These are phyloP conservation scores for Phenoliferia sp. DNA, from an alignment of 1,284 basidiomycete genomes.

Conservation along the genomic window DNA sequence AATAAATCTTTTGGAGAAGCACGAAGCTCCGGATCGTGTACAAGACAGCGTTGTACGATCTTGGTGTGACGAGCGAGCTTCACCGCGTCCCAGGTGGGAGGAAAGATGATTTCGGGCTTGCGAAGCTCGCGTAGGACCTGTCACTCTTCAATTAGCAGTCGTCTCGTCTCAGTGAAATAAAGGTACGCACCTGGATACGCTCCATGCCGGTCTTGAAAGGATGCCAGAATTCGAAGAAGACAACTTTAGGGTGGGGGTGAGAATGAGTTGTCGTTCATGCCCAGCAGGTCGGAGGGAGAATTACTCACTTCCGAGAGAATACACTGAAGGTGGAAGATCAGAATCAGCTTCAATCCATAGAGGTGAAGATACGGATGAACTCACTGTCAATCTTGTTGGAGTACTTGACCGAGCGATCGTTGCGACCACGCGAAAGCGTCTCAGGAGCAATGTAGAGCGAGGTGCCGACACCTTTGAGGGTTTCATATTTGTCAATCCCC, in stretches of 20 bases:
- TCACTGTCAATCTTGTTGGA: constrained; percentile 33
- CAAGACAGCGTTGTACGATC: constrained; percentile 34
- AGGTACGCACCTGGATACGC: constrained; percentile 26
- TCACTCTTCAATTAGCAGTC: too few species aligned
- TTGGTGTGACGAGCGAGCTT: constrained; percentile 31
- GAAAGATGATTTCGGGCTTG: constrained; percentile 33
- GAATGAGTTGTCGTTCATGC: not conserved
- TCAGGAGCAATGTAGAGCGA: constrained; percentile 37
- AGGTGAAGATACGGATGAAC: not conserved
- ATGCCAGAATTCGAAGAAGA: constrained; percentile 33
- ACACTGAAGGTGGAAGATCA: constrained; percentile 11
- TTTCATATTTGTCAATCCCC: too few species aligned
- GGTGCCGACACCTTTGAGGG: constrained; percentile 33
- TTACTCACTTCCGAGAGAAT: constrained; percentile 20
- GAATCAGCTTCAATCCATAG: not conserved
- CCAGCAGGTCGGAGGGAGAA: not conserved
- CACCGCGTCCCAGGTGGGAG: constrained; percentile 27
- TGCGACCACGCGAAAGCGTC: constrained; percentile 19
- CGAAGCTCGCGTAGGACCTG: constrained; percentile 33
- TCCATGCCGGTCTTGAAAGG: constrained; percentile 37
- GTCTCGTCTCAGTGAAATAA: too few species aligned
- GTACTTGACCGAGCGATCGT: constrained; percentile 18
- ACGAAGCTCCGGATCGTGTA: constrained; percentile 34
- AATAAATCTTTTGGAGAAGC: constrained; percentile 35
- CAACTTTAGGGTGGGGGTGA: constrained; percentile 2